Percentiles rank a stretch among this genome's conserved stretches.
Conservation (phyloP, 2,329 filamentous ascomycete genomes). For the Aspergillus novofumigatus region DNA sequence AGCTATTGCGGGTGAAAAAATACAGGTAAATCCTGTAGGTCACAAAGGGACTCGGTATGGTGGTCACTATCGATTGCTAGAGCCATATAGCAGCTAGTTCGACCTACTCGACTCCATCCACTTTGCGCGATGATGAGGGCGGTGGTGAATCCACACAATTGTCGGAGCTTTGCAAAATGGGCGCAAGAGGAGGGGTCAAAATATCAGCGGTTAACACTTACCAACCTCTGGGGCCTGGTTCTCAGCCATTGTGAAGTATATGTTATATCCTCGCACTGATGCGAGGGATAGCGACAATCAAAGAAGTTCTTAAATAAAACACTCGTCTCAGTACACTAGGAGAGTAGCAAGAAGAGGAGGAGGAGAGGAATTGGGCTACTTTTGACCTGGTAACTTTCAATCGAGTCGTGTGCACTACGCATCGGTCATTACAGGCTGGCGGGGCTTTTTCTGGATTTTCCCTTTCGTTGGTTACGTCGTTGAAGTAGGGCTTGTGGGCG, state of each 20-base stretch:
- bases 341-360: conserved; percentile 19
- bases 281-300: conserved; percentile 13
- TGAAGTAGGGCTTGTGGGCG: conserved; percentile 14
- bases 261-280: conserved; percentile 21
- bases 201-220: conserved; percentile 25
- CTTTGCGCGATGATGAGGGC: conserved; percentile 13
- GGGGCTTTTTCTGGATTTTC: conserved; percentile 15
- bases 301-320: conserved; percentile 13
- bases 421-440: conserved; percentile 19
- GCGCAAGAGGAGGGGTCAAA: conserved; percentile 16
- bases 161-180: conserved; percentile 28
- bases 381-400: conserved; percentile 16
- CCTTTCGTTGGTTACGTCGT: background rate
- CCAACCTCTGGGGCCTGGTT: conserved; percentile 38
- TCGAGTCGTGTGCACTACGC: conserved; percentile 25
- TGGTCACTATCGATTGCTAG: background rate
- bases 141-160: conserved; percentile 28
- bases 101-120: background rate
- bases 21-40: background rate
- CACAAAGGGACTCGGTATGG: background rate
- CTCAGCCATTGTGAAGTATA: conserved; percentile 36
- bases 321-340: conserved; percentile 17
- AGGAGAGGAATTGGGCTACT: conserved; percentile 14
- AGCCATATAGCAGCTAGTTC: conserved; percentile 1
- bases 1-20: conserved; percentile 12